Evolutionary conservation across 2,329 filamentous ascomycete genomes (phyloP).

Genomic region (Eurotiales sp.): DNA sequence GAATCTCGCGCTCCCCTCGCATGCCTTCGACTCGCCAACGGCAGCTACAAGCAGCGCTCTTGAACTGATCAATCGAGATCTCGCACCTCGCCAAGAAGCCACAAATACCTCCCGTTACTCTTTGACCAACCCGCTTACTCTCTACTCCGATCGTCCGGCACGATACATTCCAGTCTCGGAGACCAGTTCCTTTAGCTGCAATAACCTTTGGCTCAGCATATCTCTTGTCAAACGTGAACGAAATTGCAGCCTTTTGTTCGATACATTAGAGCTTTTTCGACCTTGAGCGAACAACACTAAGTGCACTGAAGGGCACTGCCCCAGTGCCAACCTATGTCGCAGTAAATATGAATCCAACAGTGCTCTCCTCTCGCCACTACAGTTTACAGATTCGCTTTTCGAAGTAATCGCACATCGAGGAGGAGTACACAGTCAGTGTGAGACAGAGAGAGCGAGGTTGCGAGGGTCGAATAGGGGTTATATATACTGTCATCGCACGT

Average conservation of each 20-base stretch:
- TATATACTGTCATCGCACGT: not conserved
- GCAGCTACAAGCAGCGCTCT: not conserved
- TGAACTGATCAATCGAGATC: not conserved
- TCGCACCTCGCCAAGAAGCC: conserved; percentile 1
- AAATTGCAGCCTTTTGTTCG: not conserved
- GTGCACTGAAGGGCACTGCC: conserved; percentile 29
- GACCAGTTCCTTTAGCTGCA: conserved; percentile 5
- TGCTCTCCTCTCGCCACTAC: conserved; percentile 19
- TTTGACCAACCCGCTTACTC: conserved; percentile 10
- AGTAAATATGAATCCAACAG: conserved; percentile 29
- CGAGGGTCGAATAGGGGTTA: not conserved
- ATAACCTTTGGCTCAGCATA: conserved; percentile 3
- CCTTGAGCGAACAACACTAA: conserved; percentile 10
- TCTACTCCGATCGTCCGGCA: not conserved
- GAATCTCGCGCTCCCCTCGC: too few species aligned
- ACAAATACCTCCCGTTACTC: conserved; percentile 6
- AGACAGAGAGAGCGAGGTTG: not conserved
- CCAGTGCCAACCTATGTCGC: conserved; percentile 28
- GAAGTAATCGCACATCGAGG: not conserved
- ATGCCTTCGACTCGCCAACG: not conserved
- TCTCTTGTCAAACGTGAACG: not conserved
- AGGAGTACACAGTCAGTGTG: not conserved
- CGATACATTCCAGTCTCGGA: conserved; percentile 10
- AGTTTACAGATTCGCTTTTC: conserved; percentile 14
- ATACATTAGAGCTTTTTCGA: not conserved